A percentile compares a stretch with the other conserved stretches of the same genome.
phyloP scores from a whole-genome alignment of 2,329 filamentous ascomycete genomes.

The Sporothrix mexicana region DNA sequence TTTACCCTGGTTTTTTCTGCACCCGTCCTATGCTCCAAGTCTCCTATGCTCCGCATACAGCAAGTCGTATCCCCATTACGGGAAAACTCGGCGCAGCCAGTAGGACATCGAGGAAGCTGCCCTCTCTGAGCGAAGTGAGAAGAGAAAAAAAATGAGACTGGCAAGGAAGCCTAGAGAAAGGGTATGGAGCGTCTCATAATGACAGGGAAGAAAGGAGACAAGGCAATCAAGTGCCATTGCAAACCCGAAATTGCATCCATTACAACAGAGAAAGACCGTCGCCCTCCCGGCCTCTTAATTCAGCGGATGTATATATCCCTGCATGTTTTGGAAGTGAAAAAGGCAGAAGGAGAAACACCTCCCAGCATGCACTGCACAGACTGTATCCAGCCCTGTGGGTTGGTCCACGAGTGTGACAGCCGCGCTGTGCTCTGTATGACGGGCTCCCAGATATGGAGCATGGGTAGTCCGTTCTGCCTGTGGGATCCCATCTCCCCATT shows the following conservation, averaged over 20 bases:
- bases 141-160: neutral
- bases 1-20: neutral
- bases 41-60: neutral
- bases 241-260: neutral
- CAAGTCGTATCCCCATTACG: neutral
- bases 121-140: neutral
- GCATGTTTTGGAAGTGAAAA: neutral
- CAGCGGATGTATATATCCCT: neutral
- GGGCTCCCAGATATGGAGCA: too few relatives aligned
- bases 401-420: too few relatives aligned
- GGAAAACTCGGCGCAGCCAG: neutral
- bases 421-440: too few relatives aligned
- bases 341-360: neutral
- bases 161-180: too few relatives aligned
- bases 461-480: too few relatives aligned
- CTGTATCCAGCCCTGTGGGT: slow-evolving; percentile 1
- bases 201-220: neutral
- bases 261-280: neutral
- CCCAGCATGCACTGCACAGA: slow-evolving; percentile 2
- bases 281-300: neutral
- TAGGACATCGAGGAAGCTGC: neutral
- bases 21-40: neutral
- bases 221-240: neutral
- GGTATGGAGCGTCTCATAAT: neutral
- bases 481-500: neutral